phyloP scores from a whole-genome alignment of 78 protist genomes.

The Tieghemostelium lacteum region DNA sequence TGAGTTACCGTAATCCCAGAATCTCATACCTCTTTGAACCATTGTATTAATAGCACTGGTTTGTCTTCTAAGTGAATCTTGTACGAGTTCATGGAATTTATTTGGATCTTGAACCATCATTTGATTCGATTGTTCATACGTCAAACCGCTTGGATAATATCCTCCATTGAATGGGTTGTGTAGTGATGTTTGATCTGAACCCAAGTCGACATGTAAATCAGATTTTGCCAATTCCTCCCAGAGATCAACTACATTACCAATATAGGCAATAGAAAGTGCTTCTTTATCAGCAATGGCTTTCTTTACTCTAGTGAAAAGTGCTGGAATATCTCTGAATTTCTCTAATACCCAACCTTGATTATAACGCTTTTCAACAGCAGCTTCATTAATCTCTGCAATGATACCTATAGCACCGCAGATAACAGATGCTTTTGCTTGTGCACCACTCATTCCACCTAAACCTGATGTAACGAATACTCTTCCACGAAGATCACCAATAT shows the following conservation, averaged over 20 bases:
- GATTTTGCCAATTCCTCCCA: conserved; percentile 86
- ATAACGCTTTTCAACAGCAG: conserved; percentile 85
- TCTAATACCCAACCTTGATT: conserved; percentile 88
- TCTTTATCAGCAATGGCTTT: conserved; percentile 35
- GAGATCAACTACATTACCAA: conserved; percentile 93
- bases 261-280: conserved; percentile 82
- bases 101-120: conserved; percentile 89
- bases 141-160: conserved; percentile 90
- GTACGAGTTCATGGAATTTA: conserved; percentile 85
- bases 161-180: conserved; percentile 96
- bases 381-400: conserved; percentile 90
- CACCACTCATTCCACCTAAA: conserved; percentile 96
- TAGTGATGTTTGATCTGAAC: conserved; percentile 94
- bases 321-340: conserved; percentile 42
- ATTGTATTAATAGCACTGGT: conserved; percentile 87
- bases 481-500: conserved; percentile 23
- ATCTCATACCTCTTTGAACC: conserved; percentile 88
- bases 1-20: conserved; percentile 95
- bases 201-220: conserved; percentile 87
- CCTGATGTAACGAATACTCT: conserved; percentile 93
- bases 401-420: conserved; percentile 87
- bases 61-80: conserved; percentile 87
- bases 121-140: conserved; percentile 90
- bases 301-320: conserved; percentile 52
- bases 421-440: conserved; percentile 92